phyloP scores from a whole-genome alignment of 257 asterid species.

The Solanum neorickii region DNA sequence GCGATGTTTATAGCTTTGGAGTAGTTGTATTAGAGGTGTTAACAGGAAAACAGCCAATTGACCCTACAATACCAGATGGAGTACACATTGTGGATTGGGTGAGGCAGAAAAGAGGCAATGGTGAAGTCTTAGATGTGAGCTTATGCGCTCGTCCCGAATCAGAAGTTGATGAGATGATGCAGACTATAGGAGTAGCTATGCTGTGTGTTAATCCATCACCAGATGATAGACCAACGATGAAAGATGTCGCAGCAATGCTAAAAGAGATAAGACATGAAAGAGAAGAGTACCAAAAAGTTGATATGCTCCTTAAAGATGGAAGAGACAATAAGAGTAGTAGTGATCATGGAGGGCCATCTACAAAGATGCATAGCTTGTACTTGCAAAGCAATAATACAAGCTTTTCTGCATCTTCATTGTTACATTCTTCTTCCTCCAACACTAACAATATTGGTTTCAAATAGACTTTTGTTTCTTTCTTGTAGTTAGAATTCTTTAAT shows the following conservation, averaged over 20 bases:
- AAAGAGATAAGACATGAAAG: constrained; percentile 64
- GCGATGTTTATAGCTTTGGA: constrained; percentile 78
- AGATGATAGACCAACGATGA: constrained; percentile 74
- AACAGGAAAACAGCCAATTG: constrained; percentile 74
- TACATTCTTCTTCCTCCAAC: constrained; percentile 38
- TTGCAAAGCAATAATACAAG: constrained; percentile 44
- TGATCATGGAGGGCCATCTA: constrained; percentile 32
- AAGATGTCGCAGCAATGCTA: constrained; percentile 74
- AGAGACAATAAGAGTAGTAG: constrained; percentile 8
- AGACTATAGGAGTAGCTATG: constrained; percentile 74
- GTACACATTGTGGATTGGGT: constrained; percentile 85
- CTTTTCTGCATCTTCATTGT: constrained; percentile 61
- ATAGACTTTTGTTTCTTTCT: not conserved
- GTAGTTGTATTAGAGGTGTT: constrained; percentile 73
- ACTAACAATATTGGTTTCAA: constrained; percentile 25
- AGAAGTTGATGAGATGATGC: constrained; percentile 71
- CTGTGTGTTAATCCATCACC: constrained; percentile 65
- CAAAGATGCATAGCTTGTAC: constrained; percentile 33
- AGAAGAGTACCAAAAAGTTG: constrained; percentile 39
- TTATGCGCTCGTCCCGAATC: constrained; percentile 33
- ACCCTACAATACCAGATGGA: constrained; percentile 75
- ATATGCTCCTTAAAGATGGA: constrained; percentile 26
- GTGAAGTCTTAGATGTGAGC: constrained; percentile 38
- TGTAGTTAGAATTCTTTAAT: not conserved
- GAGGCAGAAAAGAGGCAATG: constrained; percentile 32